These are phyloP conservation scores for Paralagenidium karlingii DNA, from an alignment of 352 stramenopile species.

Conservation along the genomic window DNA sequence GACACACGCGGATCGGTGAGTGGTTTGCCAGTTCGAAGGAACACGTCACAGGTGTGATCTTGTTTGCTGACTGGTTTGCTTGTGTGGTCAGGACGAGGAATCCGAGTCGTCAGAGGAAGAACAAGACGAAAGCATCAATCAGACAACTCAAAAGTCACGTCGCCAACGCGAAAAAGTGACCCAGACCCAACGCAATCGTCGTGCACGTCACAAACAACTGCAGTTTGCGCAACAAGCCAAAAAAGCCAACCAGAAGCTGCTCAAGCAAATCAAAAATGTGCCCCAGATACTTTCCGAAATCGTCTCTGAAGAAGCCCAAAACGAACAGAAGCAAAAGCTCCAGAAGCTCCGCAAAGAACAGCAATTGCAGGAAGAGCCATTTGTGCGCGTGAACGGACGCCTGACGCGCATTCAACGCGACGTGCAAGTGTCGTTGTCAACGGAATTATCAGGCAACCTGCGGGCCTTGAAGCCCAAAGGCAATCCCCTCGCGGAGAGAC, in stretches of 20 bases:
- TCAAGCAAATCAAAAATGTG: slow-evolving; percentile 83
- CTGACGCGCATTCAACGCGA: slow-evolving; percentile 26
- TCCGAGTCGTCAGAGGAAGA: slow-evolving; percentile 20
- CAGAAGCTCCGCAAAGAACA: slow-evolving; percentile 67
- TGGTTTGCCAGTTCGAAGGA: too few relatives aligned
- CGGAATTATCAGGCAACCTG: slow-evolving; percentile 72
- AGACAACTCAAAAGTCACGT: too few relatives aligned
- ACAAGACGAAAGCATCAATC: slow-evolving; percentile 1
- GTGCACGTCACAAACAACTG: slow-evolving; percentile 66
- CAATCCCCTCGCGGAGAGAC: slow-evolving; percentile 64
- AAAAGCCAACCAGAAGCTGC: slow-evolving; percentile 34
- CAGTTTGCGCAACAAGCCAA: slow-evolving; percentile 51
- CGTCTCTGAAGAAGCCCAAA: slow-evolving; percentile 49
- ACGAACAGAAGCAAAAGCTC: slow-evolving; percentile 48
- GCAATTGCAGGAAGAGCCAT: slow-evolving; percentile 61
- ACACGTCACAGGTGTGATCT: background rate
- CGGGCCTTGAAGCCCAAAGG: slow-evolving; percentile 71
- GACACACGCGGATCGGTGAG: slow-evolving; percentile 38
- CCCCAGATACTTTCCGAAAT: slow-evolving; percentile 55
- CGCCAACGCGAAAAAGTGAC: slow-evolving; percentile 54
- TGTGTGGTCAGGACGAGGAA: slow-evolving; percentile 22
- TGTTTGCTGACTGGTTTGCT: background rate
- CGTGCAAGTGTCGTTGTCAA: slow-evolving; percentile 44
- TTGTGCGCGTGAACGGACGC: slow-evolving; percentile 60
- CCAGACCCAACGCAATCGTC: slow-evolving; percentile 63